Evolutionary conservation across 1,284 basidiomycete species (phyloP), one percentile per base, ranked within the genome.

Genomic region (Wolfiporia cocos): DNA sequence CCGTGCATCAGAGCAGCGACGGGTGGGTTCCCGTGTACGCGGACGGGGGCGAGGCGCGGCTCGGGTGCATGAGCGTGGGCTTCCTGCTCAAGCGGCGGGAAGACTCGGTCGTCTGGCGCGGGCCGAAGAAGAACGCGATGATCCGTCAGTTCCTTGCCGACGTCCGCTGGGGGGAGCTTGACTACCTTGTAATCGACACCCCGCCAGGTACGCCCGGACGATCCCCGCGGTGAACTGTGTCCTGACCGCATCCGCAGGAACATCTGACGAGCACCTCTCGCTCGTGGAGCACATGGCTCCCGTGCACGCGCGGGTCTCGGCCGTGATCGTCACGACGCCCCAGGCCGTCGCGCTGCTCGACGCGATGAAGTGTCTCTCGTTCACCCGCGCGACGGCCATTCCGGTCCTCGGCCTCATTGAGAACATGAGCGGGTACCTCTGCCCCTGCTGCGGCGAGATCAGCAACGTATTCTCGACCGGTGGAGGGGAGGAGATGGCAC

Each of bases 51-150:
- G 76, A 73, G 42, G 75, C 80, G 31, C 67, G 89, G 49, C 64
- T 99, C 42, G 86, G 85, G 5, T 93, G 92, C 59, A 99, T 99
- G 96, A 92, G 87, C 57, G 94, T 99, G 11, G 96, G 93, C 2
- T 98, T 99, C 61, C 66, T 99, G 54, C 66, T 99, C 48, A 89
- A 90, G 65, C 85, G 83, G 56, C 85, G 84, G 56, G 88, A 88
- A 39, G 94, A 97, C 59, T 89, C 86, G 12, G 92, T 99, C 28
- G 91, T 99, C 0, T 99, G 96, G 96, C 71, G 96, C 52, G 96
- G 96, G 0, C 96, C 96, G 26, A 99, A 99, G 76, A 99, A 99
- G 77, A 97, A 97, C 57, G 96, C 92, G 36, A 99, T 99, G 96
- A 98, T 99, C 56, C 73, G 93, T 55, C 96, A 99, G 69, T 99